Percentiles rank a stretch among this genome's conserved stretches.
These are phyloP conservation scores for Copromyces sp. DNA, from an alignment of 495 filamentous ascomycete genomes.

Conservation along the genomic window DNA sequence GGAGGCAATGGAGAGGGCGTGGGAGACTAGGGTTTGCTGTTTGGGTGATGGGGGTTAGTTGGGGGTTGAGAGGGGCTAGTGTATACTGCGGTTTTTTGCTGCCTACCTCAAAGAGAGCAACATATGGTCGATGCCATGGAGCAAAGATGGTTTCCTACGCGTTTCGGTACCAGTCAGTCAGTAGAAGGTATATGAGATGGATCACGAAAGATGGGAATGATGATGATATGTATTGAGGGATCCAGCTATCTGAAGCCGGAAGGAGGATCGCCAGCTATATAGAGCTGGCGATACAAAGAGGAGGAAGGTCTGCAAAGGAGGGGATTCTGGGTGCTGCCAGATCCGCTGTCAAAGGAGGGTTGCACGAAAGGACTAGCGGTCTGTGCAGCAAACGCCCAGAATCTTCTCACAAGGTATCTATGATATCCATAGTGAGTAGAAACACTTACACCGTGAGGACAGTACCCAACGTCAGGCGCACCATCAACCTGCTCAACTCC, in stretches of 20 bases:
- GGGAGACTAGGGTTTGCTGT: slow-evolving; percentile 30
- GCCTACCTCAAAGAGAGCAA: slow-evolving; percentile 32
- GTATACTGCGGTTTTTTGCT: not conserved
- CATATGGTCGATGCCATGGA: slow-evolving; percentile 34
- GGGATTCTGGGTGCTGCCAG: no score
- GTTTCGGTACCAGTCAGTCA: slow-evolving; percentile 2
- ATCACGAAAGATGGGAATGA: no score
- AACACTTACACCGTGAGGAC: slow-evolving; percentile 34
- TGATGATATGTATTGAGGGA: no score
- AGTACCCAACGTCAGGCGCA: slow-evolving; percentile 31
- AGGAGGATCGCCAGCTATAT: no score
- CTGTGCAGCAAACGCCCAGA: no score
- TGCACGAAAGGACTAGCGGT: no score
- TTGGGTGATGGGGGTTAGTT: not conserved
- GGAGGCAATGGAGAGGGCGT: slow-evolving; percentile 24
- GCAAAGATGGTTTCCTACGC: slow-evolving; percentile 27
- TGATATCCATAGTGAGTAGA: not conserved
- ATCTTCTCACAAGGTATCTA: no score
- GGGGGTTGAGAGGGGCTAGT: not conserved
- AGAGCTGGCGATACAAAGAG: no score
- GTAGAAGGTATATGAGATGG: no score
- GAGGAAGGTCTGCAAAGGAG: no score
- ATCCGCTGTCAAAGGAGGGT: no score
- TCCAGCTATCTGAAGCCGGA: no score
- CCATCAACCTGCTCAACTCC: slow-evolving; percentile 28